Percentiles rank a stretch among this genome's conserved stretches.
Evolutionary conservation across 495 filamentous ascomycete genomes (phyloP).

Genomic region (Talaromyces borbonicus): DNA sequence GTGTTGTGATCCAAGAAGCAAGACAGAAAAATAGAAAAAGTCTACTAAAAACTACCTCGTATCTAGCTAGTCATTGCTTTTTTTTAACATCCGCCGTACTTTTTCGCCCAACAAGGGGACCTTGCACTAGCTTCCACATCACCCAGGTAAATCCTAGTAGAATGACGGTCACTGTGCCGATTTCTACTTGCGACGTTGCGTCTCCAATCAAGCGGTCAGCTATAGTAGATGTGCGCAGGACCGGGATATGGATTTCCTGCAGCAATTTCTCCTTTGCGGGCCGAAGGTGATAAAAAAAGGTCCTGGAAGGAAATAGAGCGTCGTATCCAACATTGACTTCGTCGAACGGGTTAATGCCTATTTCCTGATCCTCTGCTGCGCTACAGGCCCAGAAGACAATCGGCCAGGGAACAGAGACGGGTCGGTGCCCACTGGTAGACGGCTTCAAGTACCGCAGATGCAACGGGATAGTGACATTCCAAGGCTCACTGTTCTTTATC

Average conservation of each 20-base stretch:
- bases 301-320: conserved; percentile 65
- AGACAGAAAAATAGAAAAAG: neutral
- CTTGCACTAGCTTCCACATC: conserved; percentile 50
- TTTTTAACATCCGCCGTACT: neutral
- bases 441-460: conserved; percentile 79
- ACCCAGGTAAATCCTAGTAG: conserved; percentile 68
- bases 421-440: conserved; percentile 38
- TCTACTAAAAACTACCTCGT: neutral
- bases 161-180: conserved; percentile 61
- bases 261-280: conserved; percentile 38
- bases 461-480: conserved; percentile 71
- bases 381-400: conserved; percentile 90
- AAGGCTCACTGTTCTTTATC: conserved; percentile 18
- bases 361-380: conserved; percentile 60
- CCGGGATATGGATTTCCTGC: conserved; percentile 60
- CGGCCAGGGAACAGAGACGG: conserved; percentile 53
- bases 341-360: conserved; percentile 80
- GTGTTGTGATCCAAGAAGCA: neutral
- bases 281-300: conserved; percentile 77
- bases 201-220: conserved; percentile 31
- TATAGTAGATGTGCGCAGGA: conserved; percentile 38
- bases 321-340: conserved; percentile 77
- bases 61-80: conserved; percentile 1
- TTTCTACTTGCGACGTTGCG: conserved; percentile 49
- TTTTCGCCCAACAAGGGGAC: conserved; percentile 9